Evolutionary conservation across 805 yeast genomes (phyloP).

Genomic region (Hanseniaspora vineae): DNA sequence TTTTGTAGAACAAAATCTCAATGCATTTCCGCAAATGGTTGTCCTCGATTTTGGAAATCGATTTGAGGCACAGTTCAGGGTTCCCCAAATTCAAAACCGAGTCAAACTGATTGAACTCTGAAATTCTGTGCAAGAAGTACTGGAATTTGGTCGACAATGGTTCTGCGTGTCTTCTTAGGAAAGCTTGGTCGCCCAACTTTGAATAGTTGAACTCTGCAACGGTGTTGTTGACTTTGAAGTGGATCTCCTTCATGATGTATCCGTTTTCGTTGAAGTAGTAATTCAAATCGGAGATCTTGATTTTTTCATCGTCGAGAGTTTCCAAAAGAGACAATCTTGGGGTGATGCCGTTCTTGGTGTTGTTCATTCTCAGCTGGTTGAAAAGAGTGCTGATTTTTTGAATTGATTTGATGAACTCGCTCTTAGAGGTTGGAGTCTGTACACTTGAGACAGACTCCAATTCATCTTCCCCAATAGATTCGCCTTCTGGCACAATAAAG

Average conservation of each 20-base stretch:
- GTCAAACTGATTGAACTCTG: constrained; percentile 38
- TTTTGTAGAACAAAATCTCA: constrained; percentile 68
- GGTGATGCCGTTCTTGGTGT: neutral
- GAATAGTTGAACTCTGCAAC: constrained; percentile 73
- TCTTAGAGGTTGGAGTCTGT: neutral
- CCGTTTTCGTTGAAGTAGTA: constrained; percentile 57
- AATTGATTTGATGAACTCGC: neutral
- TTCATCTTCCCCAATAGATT: constrained; percentile 10
- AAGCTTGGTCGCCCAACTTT: constrained; percentile 64
- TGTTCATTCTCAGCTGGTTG: neutral
- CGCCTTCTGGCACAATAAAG: constrained; percentile 45
- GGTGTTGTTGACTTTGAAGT: constrained; percentile 69
- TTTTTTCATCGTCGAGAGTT: constrained; percentile 71
- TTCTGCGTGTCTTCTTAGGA: constrained; percentile 75
- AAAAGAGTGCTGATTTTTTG: neutral
- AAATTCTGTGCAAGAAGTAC: constrained; percentile 59
- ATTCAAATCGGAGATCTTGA: constrained; percentile 31
- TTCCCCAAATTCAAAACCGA: constrained; percentile 3
- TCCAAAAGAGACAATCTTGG: constrained; percentile 47
- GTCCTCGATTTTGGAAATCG: constrained; percentile 54
- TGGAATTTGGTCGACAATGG: constrained; percentile 77
- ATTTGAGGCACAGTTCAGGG: constrained; percentile 57
- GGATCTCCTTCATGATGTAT: constrained; percentile 58
- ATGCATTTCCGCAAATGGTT: constrained; percentile 53
- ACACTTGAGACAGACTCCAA: constrained; percentile 1